Base-by-base conservation (phyloP, 805 yeast genomes). In the Novakomyces olei region DNA sequence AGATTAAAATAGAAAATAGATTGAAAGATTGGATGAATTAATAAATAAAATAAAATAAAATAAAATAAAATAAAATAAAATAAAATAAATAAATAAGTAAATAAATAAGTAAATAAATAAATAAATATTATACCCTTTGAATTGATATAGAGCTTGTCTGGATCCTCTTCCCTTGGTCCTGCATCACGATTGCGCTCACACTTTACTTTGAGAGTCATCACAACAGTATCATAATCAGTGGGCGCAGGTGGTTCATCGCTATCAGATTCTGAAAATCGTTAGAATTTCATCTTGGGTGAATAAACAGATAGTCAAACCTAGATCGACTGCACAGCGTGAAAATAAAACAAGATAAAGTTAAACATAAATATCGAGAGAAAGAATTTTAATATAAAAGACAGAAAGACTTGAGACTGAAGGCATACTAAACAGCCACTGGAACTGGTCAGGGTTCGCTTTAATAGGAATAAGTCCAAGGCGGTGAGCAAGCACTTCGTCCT, bases 401-500 rank as follows among this genome's bases (percentile, higher is more conserved):
- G 10, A 12, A 15, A 5, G 14, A 14, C 4, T n/a, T 8, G 15
- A 35, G 16, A 5, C 18, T 5, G 8, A 4, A 16, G 34, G 27
- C 36, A 17, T 27, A 38, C 41, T 57, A 78, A 67, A n/a, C n/a
- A n/a, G n/a, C 94, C 95, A 85, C 8, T 69, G 65, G 41, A 88
- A 58, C 49, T 62, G 53, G 55, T 88, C 98, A 9, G 98, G 96
- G 51, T 80, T 91, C 29, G 80, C 76, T 42, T 73, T 75, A 44
- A 88, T 61, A 22, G 98, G 98, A 32, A 85, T 64, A 41, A 88
- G 63, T 31, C 98, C 98, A 40, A 88, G 72, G 60, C 98, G 71
- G 50, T 80, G 94, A 4, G 98, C 85, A 41, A 88, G 65, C 14
- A 88, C 94, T 58, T 88, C 98, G 53, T 88, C 98, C 53, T 83